Evolutionary conservation across 352 stramenopile species (phyloP), one percentile per base, ranked within the genome.

Genomic region (Phytophthora cactorum): DNA sequence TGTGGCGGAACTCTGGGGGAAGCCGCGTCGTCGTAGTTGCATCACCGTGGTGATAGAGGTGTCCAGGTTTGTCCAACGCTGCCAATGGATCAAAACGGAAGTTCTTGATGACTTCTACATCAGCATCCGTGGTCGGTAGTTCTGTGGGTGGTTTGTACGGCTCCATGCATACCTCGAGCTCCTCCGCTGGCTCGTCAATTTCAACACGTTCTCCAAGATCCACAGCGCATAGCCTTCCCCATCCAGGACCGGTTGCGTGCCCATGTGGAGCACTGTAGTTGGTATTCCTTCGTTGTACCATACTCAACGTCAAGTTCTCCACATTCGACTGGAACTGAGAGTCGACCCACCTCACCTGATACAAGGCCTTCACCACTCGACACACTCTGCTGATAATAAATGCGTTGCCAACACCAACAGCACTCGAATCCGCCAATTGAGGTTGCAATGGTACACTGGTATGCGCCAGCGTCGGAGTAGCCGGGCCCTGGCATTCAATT

Each of bases 301-400:
- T 55, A 14, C 41, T 60, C 1, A 71, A 9, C 0, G 28, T 67
- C 3, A 53, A 8, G 12, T 29, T 59, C 29, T 66, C 51, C 3
- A 45, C 15, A 15, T 45, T 14, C 3, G 22, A 39, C 29, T 71
- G 56, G 10, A 66, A 66, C 15, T 66, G 63, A n/a, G 63, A 58
- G 38, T 71, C 56, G 3, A 71, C 11, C 63, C 63, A 66, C 22
- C 27, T 22, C 11, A 71, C 6, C n/a, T 66, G 34, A 6, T 51
- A 60, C 8, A 72, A 31, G 0, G 31, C 51, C 39, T 66, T 57
- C 38, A 59, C 52, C 29, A 66, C 15, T 2, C 39, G 46, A 46
- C 44, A 57, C 4, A 71, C 52, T 34, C 54, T 28, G 5, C 38
- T 39, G 31, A 63, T 32, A 1, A 61, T 65, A 34, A 46, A 65